phyloP scores from a whole-genome alignment of 441 rosid species.

The Geranium incanum region DNA sequence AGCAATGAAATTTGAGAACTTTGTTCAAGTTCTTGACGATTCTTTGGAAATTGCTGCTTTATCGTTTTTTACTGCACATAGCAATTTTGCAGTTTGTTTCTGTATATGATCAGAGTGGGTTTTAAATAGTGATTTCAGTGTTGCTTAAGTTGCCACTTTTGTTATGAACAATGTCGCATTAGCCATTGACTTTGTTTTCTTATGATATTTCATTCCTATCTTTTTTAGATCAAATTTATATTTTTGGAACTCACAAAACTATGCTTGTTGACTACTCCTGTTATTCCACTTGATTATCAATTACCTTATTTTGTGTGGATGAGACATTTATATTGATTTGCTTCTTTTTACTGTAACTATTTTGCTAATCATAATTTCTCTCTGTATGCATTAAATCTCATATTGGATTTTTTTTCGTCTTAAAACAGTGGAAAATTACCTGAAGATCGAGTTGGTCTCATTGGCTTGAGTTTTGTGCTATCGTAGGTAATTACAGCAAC shows the following conservation, averaged over 20 bases:
- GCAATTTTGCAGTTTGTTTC: no score
- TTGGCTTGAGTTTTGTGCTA: conserved; percentile 66
- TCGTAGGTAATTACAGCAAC: conserved; percentile 38
- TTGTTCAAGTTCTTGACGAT: background rate
- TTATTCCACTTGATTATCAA: no score
- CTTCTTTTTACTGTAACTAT: background rate
- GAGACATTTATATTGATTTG: no score
- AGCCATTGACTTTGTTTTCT: no score
- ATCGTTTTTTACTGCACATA: no score
- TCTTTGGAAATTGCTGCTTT: background rate
- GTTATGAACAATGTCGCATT: background rate
- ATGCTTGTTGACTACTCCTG: background rate
- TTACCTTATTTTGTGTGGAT: no score
- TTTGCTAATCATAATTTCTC: background rate
- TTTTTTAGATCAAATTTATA: no score
- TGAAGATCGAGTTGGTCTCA: conserved; percentile 67
- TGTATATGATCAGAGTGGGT: no score
- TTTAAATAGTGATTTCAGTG: background rate
- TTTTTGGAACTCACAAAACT: background rate
- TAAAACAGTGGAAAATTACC: conserved; percentile 54
- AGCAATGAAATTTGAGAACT: background rate
- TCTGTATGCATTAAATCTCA: background rate
- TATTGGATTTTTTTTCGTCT: conserved; percentile 6
- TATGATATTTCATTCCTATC: no score
- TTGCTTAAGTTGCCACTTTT: background rate